Evolutionary conservation across 2,329 filamentous ascomycete species (phyloP).

Genomic region (Aspergillus eucalypticola): DNA sequence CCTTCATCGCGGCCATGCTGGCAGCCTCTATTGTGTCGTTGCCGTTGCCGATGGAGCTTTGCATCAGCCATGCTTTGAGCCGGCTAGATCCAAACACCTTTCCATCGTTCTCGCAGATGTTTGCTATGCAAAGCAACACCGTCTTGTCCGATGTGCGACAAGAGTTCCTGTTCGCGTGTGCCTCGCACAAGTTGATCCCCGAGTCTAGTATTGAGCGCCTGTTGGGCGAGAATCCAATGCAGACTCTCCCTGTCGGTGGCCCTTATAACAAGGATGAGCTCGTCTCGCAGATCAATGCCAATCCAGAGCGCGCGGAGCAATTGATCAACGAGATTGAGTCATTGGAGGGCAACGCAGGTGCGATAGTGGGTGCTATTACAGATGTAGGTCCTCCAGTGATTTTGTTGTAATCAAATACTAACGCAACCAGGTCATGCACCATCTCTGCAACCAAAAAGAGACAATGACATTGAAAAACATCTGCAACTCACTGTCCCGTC

Average conservation of each 20-base stretch:
- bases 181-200: constrained; percentile 79
- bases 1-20: constrained; percentile 60
- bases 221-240: constrained; percentile 80
- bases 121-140: constrained; percentile 60
- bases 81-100: constrained; percentile 64
- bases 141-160: constrained; percentile 68
- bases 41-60: constrained; percentile 62
- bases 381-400: constrained; percentile 54
- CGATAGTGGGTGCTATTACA: constrained; percentile 74
- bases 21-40: constrained; percentile 60
- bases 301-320: constrained; percentile 72
- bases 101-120: constrained; percentile 65
- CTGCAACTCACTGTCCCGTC: constrained; percentile 59
- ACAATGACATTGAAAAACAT: constrained; percentile 64
- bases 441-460: constrained; percentile 60
- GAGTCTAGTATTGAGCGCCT: constrained; percentile 76
- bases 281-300: constrained; percentile 73
- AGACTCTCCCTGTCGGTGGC: constrained; percentile 67
- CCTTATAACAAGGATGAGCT: constrained; percentile 73
- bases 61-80: constrained; percentile 65
- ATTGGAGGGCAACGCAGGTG: constrained; percentile 88
- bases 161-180: constrained; percentile 88
- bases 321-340: constrained; percentile 81
- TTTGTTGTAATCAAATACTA: constrained; percentile 3
- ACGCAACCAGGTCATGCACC: constrained; percentile 49